Evolutionary conservation across 805 yeast species (phyloP), one percentile per base, ranked within the genome.

Genomic region (Sungouiella thailandica): DNA sequence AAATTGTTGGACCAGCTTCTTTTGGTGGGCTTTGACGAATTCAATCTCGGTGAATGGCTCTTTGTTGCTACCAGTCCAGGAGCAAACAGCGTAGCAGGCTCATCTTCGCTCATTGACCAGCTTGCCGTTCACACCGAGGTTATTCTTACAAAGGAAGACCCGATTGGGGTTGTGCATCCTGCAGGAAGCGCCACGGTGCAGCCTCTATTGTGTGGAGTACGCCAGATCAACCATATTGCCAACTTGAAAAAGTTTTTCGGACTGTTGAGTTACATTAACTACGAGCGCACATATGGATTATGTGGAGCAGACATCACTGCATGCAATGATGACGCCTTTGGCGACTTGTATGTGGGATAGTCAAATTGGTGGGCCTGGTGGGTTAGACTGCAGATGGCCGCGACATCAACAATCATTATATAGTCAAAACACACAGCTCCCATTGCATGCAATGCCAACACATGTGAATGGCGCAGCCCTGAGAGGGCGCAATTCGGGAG

Each of bases 31-130:
- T 70, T 71, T 26, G 97, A 89, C 52, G 95, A 87, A 37, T 70
- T 90, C 65, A 80, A 79, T 57, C 51, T 76, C 56, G 52, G 75
- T 41, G 93, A 87, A 49, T 90, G 97, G 97, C 62, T 93, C 2
- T 93, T 87, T 51, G 74, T 90, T 8, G 70, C 79, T 17, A 86
- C 83, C 46, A 78, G 75, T 12, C 68, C 78, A 12, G 77, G 81
- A 13, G 67, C 74, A 19, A 70, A 66, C 46, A 66, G 16, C 4
- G 4, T 22, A 11, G 69, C 12, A 35, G 45, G 8, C 30, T 46
- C n/a, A 31, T 24, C 4, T 37, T 67, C 78, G 0, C 46, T 78
- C 10, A 58, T 77, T 16, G 88, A 81, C 37, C 61, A 55, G 35
- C 65, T 65, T n/a, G 62, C 68, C 7, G 42, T 44, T 11, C 52